phyloP scores from a whole-genome alignment of 116 monocot genomes.

The Dioscorea cayenensis region DNA sequence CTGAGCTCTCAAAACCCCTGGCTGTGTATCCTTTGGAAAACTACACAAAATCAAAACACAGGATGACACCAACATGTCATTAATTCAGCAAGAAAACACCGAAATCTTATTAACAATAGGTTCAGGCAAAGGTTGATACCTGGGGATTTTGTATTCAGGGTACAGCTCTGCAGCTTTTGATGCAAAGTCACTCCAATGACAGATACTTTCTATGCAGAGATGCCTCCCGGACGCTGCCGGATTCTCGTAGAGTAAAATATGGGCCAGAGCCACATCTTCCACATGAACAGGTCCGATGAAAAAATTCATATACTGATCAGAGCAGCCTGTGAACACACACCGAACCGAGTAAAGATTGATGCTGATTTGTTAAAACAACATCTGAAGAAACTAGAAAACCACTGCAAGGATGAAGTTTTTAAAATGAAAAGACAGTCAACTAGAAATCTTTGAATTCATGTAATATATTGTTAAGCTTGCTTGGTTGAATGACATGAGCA shows the following conservation, averaged over 20 bases:
- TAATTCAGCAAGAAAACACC: no score
- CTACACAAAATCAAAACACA: conserved; percentile 16
- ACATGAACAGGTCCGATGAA: conserved; percentile 94
- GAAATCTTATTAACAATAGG: no score
- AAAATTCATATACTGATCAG: conserved; percentile 58
- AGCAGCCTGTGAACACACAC: conserved; percentile 40
- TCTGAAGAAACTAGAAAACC: no score
- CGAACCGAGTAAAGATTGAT: background rate
- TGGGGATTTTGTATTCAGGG: conserved; percentile 70
- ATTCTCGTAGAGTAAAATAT: conserved; percentile 80
- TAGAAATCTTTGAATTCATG: no score
- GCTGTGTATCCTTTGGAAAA: conserved; percentile 77
- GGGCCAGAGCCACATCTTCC: conserved; percentile 85
- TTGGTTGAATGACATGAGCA: no score
- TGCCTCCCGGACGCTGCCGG: conserved; percentile 73
- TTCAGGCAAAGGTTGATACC: conserved; percentile 22
- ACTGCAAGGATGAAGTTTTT: no score
- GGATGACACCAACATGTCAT: background rate
- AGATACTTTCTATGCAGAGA: conserved; percentile 62
- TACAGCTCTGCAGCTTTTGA: conserved; percentile 79
- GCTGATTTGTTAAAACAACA: no score
- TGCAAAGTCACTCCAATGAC: conserved; percentile 79
- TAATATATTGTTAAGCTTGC: no score
- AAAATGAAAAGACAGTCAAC: no score
- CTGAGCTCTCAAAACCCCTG: conserved; percentile 62